phyloP scores from a whole-genome alignment of 2,329 filamentous ascomycete genomes.

The Fusarium buxicola region DNA sequence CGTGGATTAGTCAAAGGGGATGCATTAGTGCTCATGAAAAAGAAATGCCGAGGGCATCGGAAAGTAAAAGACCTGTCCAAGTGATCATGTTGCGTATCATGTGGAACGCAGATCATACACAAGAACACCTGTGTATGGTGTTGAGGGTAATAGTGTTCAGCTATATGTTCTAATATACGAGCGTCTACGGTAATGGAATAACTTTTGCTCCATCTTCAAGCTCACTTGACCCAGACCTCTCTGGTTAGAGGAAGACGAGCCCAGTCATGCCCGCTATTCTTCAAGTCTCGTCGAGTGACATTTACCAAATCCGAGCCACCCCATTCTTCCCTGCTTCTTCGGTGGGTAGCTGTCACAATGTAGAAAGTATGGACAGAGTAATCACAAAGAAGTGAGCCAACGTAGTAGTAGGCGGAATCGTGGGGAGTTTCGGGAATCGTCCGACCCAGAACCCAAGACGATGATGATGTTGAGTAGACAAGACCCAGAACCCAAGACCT shows the following conservation, averaged over 20 bases:
- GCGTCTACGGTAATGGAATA: too few relatives aligned
- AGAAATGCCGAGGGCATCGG: too few relatives aligned
- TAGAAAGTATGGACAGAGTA: neutral
- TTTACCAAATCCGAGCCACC: neutral
- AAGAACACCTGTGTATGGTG: neutral
- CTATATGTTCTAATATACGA: neutral
- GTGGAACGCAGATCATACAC: neutral
- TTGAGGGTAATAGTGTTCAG: neutral
- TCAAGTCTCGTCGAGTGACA: neutral
- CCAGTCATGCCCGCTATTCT: neutral
- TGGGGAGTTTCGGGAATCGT: neutral
- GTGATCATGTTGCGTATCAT: neutral
- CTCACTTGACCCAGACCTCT: too few relatives aligned
- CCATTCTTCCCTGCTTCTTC: neutral
- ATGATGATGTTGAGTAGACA: conserved; percentile 1
- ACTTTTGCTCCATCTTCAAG: too few relatives aligned
- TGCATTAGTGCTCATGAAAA: too few relatives aligned
- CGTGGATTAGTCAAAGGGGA: too few relatives aligned
- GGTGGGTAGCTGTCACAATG: conserved; percentile 1
- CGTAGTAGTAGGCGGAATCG: neutral
- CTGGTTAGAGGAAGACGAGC: too few relatives aligned
- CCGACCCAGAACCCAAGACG: too few relatives aligned
- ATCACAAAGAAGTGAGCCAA: neutral
- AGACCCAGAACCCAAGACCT: conserved; percentile 5
- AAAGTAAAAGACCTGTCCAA: too few relatives aligned